Percentiles rank a stretch among this genome's conserved stretches.
Evolutionary conservation across 768 basidiomycete species (phyloP).

Genomic region (Boletus rubescentipes): DNA sequence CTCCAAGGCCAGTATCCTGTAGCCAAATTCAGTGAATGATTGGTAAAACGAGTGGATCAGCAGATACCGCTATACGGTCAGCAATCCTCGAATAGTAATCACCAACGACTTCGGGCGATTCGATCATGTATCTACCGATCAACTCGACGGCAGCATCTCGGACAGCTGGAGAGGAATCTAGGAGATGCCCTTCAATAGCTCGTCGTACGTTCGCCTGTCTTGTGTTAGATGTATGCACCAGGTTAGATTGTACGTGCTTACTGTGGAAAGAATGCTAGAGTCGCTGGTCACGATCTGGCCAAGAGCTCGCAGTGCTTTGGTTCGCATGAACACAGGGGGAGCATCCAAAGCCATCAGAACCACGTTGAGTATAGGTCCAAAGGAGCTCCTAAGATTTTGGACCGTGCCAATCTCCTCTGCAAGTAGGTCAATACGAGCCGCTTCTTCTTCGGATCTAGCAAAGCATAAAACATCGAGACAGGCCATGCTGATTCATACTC

Average conservation of each 20-base stretch:
- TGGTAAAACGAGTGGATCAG: background rate
- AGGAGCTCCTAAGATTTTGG: constrained; percentile 75
- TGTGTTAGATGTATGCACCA: constrained; percentile 1
- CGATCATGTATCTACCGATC: constrained; percentile 96
- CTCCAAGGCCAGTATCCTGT: constrained; percentile 91
- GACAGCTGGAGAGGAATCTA: constrained; percentile 91
- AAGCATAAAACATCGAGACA: constrained; percentile 3
- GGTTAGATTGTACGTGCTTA: constrained; percentile 36
- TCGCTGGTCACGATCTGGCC: constrained; percentile 90
- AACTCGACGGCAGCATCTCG: constrained; percentile 96
- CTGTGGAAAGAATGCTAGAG: constrained; percentile 73
- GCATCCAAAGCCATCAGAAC: constrained; percentile 81
- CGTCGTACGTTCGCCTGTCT: constrained; percentile 72
- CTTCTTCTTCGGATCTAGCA: constrained; percentile 69
- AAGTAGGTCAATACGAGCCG: constrained; percentile 61
- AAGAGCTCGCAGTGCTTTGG: constrained; percentile 88
- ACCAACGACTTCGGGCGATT: constrained; percentile 81
- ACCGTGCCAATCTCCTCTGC: constrained; percentile 76
- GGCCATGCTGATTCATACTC: constrained; percentile 16
- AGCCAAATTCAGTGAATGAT: background rate
- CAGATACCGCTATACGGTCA: constrained; percentile 82
- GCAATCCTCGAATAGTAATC: constrained; percentile 89
- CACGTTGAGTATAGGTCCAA: constrained; percentile 79
- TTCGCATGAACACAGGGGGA: constrained; percentile 86
- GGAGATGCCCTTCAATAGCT: constrained; percentile 85